These are phyloP conservation scores for Starmerella geochares DNA, from an alignment of 805 yeast genomes.

Conservation along the genomic window DNA sequence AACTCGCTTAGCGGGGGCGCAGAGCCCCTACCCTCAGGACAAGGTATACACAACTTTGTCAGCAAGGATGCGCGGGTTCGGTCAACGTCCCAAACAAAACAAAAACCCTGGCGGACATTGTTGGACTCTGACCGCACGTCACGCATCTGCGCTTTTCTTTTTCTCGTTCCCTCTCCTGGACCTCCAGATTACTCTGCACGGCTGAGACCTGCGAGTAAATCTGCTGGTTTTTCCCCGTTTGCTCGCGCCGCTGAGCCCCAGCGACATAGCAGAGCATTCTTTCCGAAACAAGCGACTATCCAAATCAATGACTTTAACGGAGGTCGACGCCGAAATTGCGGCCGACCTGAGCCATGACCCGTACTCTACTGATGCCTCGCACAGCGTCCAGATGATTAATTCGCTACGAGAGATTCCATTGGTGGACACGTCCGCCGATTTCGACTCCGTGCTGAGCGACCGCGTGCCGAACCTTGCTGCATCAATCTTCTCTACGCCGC, in stretches of 20 bases:
- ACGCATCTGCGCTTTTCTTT: background rate
- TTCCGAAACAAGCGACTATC: background rate
- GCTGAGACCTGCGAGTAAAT: conserved; percentile 1
- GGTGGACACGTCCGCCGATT: conserved; percentile 22
- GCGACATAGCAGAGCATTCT: background rate
- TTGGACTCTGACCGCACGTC: background rate
- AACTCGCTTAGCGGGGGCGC: conserved; percentile 2
- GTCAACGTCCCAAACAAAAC: conserved; percentile 9
- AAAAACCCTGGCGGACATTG: conserved; percentile 2
- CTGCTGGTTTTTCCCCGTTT: background rate
- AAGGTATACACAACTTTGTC: conserved; percentile 2
- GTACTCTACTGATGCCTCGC: background rate
- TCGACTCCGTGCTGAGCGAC: conserved; percentile 12
- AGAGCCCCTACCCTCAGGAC: conserved; percentile 9
- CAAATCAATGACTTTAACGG: background rate
- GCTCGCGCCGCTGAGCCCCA: background rate
- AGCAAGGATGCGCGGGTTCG: conserved; percentile 3
- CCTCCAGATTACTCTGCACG: background rate
- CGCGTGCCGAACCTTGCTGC: conserved; percentile 1
- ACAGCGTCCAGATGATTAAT: conserved; percentile 15
- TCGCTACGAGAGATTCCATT: conserved; percentile 26
- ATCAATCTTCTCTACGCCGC: conserved; percentile 12
- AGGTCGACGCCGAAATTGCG: background rate
- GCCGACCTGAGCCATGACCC: background rate
- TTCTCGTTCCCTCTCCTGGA: background rate